Evolutionary conservation across 768 basidiomycete genomes (phyloP).

Genomic region (Cyclocybe cylindracea): DNA sequence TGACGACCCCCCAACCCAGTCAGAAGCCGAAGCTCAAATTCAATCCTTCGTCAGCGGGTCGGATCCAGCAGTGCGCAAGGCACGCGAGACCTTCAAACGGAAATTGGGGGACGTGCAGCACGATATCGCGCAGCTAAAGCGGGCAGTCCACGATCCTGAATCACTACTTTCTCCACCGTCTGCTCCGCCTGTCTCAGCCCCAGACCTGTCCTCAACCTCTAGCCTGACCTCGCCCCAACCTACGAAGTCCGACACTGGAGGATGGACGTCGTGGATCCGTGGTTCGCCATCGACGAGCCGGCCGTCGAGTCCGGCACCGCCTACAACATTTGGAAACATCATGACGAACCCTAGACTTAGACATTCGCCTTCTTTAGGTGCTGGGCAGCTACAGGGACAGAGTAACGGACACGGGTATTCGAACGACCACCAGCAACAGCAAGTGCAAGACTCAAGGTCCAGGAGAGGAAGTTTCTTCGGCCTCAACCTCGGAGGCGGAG

Average conservation of each 20-base stretch:
- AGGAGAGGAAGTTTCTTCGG: slow-evolving; percentile 10
- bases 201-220: slow-evolving; percentile 10
- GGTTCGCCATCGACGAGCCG: slow-evolving; percentile 29
- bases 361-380: slow-evolving; percentile 42
- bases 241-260: slow-evolving; percentile 4
- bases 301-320: slow-evolving; percentile 38
- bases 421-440: too few species aligned
- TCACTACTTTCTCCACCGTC: slow-evolving; percentile 14
- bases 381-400: neutral
- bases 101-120: slow-evolving; percentile 77
- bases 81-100: slow-evolving; percentile 45
- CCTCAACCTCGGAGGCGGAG: slow-evolving; percentile 18
- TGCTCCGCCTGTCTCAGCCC: neutral
- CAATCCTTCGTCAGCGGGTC: slow-evolving; percentile 56
- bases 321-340: slow-evolving; percentile 64
- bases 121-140: slow-evolving; percentile 73
- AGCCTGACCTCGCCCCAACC: slow-evolving; percentile 8
- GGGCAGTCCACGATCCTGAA: slow-evolving; percentile 49
- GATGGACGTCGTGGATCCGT: slow-evolving; percentile 64
- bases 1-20: slow-evolving; percentile 20
- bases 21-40: slow-evolving; percentile 52
- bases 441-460: neutral
- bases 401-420: too few species aligned
- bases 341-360: slow-evolving; percentile 65
- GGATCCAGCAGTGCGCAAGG: slow-evolving; percentile 46